These are phyloP conservation scores for Dispira simplex DNA, from an alignment of 192 early-diverging fungal genomes.

Conservation along the genomic window DNA sequence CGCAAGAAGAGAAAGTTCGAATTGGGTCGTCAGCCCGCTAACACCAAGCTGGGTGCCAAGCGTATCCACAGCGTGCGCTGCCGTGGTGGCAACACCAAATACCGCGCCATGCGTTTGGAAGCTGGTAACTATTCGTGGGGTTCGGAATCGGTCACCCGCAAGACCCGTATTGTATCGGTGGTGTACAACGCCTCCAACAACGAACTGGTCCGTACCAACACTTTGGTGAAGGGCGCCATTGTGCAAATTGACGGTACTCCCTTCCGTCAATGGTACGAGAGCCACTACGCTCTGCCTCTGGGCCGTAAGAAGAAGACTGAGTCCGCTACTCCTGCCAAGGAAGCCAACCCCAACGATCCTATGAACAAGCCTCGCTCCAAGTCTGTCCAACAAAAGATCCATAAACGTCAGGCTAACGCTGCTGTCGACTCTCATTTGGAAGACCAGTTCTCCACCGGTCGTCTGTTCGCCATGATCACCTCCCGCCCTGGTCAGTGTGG, in stretches of 20 bases:
- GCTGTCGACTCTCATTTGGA: conserved; percentile 78
- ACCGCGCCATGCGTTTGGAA: conserved; percentile 94
- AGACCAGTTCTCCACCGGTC: conserved; percentile 89
- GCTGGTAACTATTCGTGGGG: conserved; percentile 96
- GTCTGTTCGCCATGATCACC: conserved; percentile 81
- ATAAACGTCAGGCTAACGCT: conserved; percentile 61
- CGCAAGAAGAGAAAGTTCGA: conserved; percentile 99
- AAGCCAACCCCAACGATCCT: conserved; percentile 41
- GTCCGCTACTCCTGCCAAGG: conserved; percentile 18
- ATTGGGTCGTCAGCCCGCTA: conserved; percentile 94
- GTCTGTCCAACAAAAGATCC: conserved; percentile 78
- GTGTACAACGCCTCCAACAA: conserved; percentile 99
- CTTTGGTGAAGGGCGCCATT: conserved; percentile 94
- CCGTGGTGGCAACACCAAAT: conserved; percentile 98
- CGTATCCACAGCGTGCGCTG: conserved; percentile 91
- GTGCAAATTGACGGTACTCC: conserved; percentile 98
- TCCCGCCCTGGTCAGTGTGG: conserved; percentile 98
- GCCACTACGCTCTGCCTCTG: conserved; percentile 82
- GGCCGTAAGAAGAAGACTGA: conserved; percentile 55
- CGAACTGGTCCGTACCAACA: conserved; percentile 99
- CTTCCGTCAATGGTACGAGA: conserved; percentile 99
- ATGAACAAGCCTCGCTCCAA: conserved; percentile 75
- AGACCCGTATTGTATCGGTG: conserved; percentile 89
- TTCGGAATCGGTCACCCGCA: conserved; percentile 86
- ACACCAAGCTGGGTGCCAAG: conserved; percentile 96